A percentile compares a stretch with the other conserved stretches of the same genome.
Conservation (phyloP, 116 monocot species). For the Dioscorea cayenensis region DNA sequence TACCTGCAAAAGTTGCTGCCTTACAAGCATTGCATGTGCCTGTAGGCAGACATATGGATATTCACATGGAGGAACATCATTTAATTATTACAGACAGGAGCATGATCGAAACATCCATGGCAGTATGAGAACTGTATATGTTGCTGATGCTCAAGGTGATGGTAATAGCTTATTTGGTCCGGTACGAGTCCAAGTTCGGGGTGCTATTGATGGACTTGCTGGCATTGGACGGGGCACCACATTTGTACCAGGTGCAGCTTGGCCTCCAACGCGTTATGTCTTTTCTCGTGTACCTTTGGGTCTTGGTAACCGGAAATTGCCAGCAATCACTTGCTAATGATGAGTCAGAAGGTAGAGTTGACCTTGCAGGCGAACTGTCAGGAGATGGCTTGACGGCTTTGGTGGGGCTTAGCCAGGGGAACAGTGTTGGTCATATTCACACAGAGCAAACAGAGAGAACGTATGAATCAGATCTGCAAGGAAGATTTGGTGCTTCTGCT, state of each 20-base stretch:
- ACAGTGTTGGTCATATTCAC: constrained; percentile 38
- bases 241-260: constrained; percentile 61
- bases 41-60: constrained; percentile 73
- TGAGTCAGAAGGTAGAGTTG: constrained; percentile 80
- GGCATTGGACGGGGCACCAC: constrained; percentile 87
- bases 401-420: constrained; percentile 75
- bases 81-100: constrained; percentile 64
- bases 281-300: constrained; percentile 91
- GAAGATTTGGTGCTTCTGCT: constrained; percentile 20
- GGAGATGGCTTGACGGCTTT: constrained; percentile 95
- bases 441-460: constrained; percentile 54
- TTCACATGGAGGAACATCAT: constrained; percentile 36
- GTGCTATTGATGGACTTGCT: constrained; percentile 90
- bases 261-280: constrained; percentile 85
- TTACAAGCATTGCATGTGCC: constrained; percentile 57
- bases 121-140: constrained; percentile 55
- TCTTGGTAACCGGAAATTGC: constrained; percentile 74
- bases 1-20: constrained; percentile 89
- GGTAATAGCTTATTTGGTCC: constrained; percentile 53
- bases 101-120: constrained; percentile 44
- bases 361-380: constrained; percentile 55
- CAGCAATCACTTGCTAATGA: constrained; percentile 76
- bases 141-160: constrained; percentile 77
- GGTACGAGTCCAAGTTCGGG: constrained; percentile 74
- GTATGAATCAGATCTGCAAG: constrained; percentile 43